Conservation (phyloP, 2,329 filamentous ascomycete genomes). For the Fusarium pseudonygamai region DNA sequence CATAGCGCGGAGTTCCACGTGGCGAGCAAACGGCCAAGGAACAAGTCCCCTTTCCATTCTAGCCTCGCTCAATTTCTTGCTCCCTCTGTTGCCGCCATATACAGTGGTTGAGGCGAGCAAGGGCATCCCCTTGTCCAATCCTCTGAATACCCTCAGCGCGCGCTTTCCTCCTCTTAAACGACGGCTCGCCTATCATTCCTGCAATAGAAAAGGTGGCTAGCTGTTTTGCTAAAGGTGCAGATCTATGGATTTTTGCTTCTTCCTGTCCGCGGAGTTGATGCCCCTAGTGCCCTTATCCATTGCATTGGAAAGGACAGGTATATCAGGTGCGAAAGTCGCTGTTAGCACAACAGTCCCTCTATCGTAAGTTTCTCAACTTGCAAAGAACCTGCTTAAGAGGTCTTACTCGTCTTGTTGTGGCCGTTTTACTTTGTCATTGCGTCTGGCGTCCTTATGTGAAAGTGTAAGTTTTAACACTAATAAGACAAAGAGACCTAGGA, state of each 20-base stretch:
- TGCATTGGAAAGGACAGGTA: not conserved
- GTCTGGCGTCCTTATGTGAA: not conserved
- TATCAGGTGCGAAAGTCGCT: not conserved
- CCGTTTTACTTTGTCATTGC: not conserved
- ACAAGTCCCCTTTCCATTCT: not conserved
- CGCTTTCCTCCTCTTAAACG: conserved; percentile 25
- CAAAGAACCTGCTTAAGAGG: not conserved
- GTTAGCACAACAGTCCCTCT: not conserved
- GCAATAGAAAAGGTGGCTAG: conserved; percentile 23
- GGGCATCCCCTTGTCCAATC: conserved; percentile 19
- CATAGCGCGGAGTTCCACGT: conserved; percentile 27
- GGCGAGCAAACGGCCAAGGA: not conserved
- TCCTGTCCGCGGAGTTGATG: not conserved
- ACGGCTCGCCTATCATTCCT: conserved; percentile 23
- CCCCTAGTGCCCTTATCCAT: not conserved
- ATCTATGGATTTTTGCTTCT: conserved; percentile 27
- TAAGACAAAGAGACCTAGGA: not conserved
- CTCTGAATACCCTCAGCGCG: conserved; percentile 27
- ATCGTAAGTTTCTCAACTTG: not conserved
- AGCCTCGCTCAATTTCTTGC: conserved; percentile 1
- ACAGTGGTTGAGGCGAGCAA: conserved; percentile 13
- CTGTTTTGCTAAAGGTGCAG: conserved; percentile 34
- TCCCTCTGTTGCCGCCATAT: not conserved
- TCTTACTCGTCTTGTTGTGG: not conserved
- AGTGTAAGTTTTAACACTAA: not conserved